A percentile compares a stretch with the other conserved stretches of the same genome.
phyloP scores from a whole-genome alignment of 805 yeast genomes.

The Spathaspora girioi region DNA sequence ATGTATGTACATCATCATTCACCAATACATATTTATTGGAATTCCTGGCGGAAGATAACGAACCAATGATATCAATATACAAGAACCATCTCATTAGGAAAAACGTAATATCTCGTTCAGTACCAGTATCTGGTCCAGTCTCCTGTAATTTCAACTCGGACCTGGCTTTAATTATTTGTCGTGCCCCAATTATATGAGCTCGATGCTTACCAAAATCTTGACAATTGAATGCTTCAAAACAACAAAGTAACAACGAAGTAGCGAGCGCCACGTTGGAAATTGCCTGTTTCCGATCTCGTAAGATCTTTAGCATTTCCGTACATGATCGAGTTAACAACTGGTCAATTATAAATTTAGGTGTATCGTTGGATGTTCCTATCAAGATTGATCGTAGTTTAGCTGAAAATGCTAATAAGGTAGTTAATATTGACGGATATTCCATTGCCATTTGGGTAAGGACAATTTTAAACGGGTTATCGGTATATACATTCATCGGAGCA shows the following conservation, averaged over 20 bases:
- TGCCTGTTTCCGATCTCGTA: slow-evolving; percentile 49
- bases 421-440: slow-evolving; percentile 51
- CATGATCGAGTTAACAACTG: slow-evolving; percentile 55
- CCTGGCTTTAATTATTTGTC: slow-evolving; percentile 56
- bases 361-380: slow-evolving; percentile 13
- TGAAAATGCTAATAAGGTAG: slow-evolving; percentile 48
- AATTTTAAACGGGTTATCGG: slow-evolving; percentile 62
- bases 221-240: slow-evolving; percentile 48
- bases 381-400: slow-evolving; percentile 28
- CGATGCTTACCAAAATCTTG: slow-evolving; percentile 52
- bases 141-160: slow-evolving; percentile 4
- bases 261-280: slow-evolving; percentile 68
- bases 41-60: slow-evolving; percentile 50
- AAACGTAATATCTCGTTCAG: slow-evolving; percentile 42
- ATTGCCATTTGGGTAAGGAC: slow-evolving; percentile 68
- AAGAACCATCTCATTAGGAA: slow-evolving; percentile 69
- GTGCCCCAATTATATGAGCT: slow-evolving; percentile 65
- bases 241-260: slow-evolving; percentile 53
- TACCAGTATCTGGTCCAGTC: slow-evolving; percentile 12
- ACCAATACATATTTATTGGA: slow-evolving; percentile 27
- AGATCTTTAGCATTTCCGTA: slow-evolving; percentile 48
- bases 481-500: slow-evolving; percentile 52
- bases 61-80: slow-evolving; percentile 62
- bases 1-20: slow-evolving; percentile 13
- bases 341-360: slow-evolving; percentile 43